Conservation (phyloP, 257 asterid species). For the Solanum megistacrolobum region DNA sequence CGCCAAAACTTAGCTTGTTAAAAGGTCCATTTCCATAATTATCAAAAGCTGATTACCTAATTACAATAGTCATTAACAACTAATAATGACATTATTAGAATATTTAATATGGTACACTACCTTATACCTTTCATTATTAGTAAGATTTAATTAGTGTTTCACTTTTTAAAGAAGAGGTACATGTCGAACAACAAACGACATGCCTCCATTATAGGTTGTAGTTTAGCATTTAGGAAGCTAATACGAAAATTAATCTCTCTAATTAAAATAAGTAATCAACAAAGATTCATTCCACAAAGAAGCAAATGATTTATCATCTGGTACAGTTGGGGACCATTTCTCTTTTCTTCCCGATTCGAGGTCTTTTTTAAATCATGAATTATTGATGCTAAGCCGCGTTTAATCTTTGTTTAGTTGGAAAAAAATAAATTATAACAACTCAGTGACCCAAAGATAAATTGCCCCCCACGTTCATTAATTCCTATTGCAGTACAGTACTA, state of each 20-base stretch:
- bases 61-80: not conserved
- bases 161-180: constrained; percentile 45
- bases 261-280: not conserved
- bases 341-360: not conserved
- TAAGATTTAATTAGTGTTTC: not conserved
- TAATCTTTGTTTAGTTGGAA: not conserved
- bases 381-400: constrained; percentile 11
- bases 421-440: not conserved
- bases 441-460: not conserved
- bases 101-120: not conserved
- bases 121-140: not conserved
- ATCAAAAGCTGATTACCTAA: not conserved
- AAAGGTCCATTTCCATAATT: not conserved
- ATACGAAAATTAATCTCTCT: constrained; percentile 1
- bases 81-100: not conserved
- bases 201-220: constrained; percentile 54
- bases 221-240: constrained; percentile 18
- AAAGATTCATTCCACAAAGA: not conserved
- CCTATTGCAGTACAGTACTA: not conserved
- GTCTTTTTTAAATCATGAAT: constrained; percentile 16
- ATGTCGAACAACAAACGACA: constrained; percentile 57
- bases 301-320: not conserved
- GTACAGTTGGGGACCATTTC: constrained; percentile 29
- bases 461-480: constrained; percentile 7
- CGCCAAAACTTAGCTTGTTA: not conserved